Base-by-base conservation (phyloP, 495 filamentous ascomycete genomes). In the Glarea lozoyensis region DNA sequence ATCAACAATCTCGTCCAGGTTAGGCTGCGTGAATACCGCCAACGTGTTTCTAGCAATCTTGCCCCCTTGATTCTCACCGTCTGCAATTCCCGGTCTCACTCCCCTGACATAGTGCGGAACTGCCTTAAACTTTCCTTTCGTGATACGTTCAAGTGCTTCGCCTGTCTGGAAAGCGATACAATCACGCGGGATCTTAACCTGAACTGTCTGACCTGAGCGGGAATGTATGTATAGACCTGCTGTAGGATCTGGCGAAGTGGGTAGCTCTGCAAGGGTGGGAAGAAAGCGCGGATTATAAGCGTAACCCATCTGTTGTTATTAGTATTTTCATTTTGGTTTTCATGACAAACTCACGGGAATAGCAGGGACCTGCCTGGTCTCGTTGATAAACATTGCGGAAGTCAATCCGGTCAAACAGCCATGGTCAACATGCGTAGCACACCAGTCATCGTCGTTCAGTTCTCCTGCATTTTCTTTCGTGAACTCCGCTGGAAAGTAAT, bases 151-250 rank as follows among this genome's bases (percentile, higher is more conserved):
- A 40, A 98, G 63, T 1, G 92, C 82, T 59, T 96, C 88, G 0
- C 92, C 92, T 0, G 92, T 98, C 70, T 98, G 92, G 54, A 98
- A 98, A 0, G 86, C 92, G 24, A 98, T 78, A 61, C 86, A 90
- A 53, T 94, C 86, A 22, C 75, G 69, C 1, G 92, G 92, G 41
- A 98, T 96, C 49, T 78, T 80, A 49, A 97, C 86, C 59, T 95
- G 88, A 17, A 85, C 82, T 11, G 82, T 76, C 17, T 78, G 59
- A 3, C 84, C 86, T 1, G 76, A 76, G 11, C 92, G 81, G 23
- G 87, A 88, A 48, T 83, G 81, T 62, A 98, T 95, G 62, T 96
- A 97, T 9, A 98, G 68, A 0, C 92, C 92, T 0, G 92, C 81
- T 15, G 76, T 68, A 12, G 87, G 78, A 57, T 96, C 88, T 2